These are phyloP conservation scores for Saccharum spontaneum DNA, from an alignment of 176 grass and related monocot genomes.

Conservation along the genomic window DNA sequence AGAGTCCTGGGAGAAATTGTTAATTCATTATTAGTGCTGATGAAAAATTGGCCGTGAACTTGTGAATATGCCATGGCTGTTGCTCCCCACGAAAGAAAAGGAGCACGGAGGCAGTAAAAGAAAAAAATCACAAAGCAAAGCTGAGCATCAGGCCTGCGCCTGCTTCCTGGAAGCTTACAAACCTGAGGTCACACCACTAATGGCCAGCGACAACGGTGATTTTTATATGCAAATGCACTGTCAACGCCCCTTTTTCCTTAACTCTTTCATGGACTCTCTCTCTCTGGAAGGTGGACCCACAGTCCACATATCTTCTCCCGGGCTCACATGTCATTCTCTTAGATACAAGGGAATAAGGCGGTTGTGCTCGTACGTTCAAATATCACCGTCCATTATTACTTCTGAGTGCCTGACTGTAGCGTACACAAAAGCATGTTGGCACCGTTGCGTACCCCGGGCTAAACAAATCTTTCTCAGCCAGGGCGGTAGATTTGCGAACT, in stretches of 20 bases:
- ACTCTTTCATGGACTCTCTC: not conserved
- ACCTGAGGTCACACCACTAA: not conserved
- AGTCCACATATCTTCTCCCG: rapidly evolving
- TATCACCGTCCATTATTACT: not conserved
- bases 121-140: not conserved
- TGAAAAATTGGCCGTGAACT: constrained; percentile 2
- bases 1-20: not conserved
- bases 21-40: not conserved
- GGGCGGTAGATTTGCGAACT: constrained; percentile 26
- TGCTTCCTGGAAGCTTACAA: constrained; percentile 37
- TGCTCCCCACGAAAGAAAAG: not conserved
- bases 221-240: not conserved
- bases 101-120: not conserved
- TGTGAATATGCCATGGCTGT: not conserved
- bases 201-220: not conserved
- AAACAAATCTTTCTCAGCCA: constrained; percentile 21
- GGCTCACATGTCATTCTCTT: not conserved
- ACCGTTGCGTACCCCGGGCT: not conserved
- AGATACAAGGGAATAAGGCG: too few species aligned
- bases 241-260: too few species aligned
- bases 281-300: not conserved
- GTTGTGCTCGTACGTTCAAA: not conserved
- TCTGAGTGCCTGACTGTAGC: not conserved
- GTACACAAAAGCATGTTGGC: not conserved
- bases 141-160: not conserved